A percentile compares a stretch with the other conserved stretches of the same genome.
These are phyloP conservation scores for Colletotrichum cereale DNA, from an alignment of 2,329 filamentous ascomycete genomes.

Conservation along the genomic window DNA sequence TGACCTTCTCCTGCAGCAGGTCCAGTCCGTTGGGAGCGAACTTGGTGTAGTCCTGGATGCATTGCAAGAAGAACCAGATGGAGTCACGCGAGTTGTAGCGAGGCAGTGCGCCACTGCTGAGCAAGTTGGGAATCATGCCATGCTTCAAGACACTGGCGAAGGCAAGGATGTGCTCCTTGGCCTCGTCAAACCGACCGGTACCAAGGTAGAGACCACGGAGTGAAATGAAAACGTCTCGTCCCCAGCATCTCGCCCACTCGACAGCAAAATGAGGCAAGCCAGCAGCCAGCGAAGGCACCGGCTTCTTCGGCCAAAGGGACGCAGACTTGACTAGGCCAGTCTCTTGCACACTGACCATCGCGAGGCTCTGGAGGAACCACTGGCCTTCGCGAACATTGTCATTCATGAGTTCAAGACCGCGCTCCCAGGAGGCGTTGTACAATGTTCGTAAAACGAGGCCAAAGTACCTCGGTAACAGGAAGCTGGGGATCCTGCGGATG, in stretches of 20 bases:
- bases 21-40: conserved; percentile 82
- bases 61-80: conserved; percentile 97
- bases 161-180: conserved; percentile 92
- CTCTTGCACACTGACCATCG: conserved; percentile 92
- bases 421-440: conserved; percentile 85
- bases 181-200: conserved; percentile 88
- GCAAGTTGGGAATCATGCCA: conserved; percentile 96
- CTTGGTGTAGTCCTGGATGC: conserved; percentile 91
- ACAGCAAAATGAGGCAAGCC: conserved; percentile 94
- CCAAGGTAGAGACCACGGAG: conserved; percentile 91
- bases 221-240: conserved; percentile 96
- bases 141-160: conserved; percentile 98
- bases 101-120: conserved; percentile 86
- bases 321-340: conserved; percentile 91
- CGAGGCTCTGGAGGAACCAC: conserved; percentile 87
- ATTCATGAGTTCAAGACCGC: conserved; percentile 83
- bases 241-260: conserved; percentile 97
- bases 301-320: conserved; percentile 87
- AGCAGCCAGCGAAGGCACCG: conserved; percentile 88
- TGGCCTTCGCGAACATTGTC: conserved; percentile 83
- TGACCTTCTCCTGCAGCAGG: conserved; percentile 81
- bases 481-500: conserved; percentile 86
- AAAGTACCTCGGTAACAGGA: conserved; percentile 93
- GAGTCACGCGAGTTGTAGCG: conserved; percentile 97
- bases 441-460: conserved; percentile 88